Conservation (phyloP, 495 filamentous ascomycete species). For the Pseudomonodictys pantanalensis region DNA sequence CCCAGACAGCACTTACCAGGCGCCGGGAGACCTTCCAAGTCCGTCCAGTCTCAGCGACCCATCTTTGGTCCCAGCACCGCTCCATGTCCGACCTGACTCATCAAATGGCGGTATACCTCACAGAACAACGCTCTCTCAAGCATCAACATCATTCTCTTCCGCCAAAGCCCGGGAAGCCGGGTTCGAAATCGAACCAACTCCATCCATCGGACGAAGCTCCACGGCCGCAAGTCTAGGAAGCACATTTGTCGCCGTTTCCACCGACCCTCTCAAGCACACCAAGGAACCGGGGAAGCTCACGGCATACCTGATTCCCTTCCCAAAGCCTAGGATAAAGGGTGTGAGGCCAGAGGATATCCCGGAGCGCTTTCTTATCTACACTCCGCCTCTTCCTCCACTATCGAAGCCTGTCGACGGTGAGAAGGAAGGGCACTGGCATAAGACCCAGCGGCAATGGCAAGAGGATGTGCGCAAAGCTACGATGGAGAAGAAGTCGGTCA, state of each 20-base stretch:
- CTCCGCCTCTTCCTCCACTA: conserved; percentile 42
- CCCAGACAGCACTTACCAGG: not conserved
- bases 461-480: conserved; percentile 44
- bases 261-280: conserved; percentile 31
- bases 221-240: conserved; percentile 14
- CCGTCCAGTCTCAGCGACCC: not conserved
- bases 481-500: conserved; percentile 37
- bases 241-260: conserved; percentile 5
- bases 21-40: conserved; percentile 1
- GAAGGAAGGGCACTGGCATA: conserved; percentile 43
- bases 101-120: not conserved
- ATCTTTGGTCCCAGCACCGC: conserved; percentile 3
- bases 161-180: conserved; percentile 31
- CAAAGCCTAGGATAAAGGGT: conserved; percentile 37
- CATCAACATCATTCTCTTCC: conserved; percentile 4
- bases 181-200: conserved; percentile 16
- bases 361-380: conserved; percentile 44
- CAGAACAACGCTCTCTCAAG: not conserved
- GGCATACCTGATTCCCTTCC: conserved; percentile 46
- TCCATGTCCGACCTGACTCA: conserved; percentile 4
- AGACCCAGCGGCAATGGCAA: conserved; percentile 45
- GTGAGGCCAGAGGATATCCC: conserved; percentile 35
- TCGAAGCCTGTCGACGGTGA: conserved; percentile 39
- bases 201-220: not conserved
- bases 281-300: conserved; percentile 41